Percentiles rank a stretch among this genome's conserved stretches.
Evolutionary conservation across 2,329 filamentous ascomycete species (phyloP).

Genomic region (Cladophialophora yegresii): DNA sequence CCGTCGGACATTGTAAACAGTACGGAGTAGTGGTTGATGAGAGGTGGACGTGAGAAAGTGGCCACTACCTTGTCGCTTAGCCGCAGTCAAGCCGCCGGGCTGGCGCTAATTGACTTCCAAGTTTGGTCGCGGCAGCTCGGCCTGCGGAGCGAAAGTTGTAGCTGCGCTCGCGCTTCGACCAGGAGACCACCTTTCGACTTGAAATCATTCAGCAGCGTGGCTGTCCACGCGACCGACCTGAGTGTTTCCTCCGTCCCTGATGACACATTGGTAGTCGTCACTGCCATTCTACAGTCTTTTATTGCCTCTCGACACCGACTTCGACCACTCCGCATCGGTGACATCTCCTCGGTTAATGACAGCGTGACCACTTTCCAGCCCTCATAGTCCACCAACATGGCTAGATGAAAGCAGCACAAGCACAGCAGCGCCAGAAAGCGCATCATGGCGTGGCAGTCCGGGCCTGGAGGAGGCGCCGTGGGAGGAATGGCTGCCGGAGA

Average conservation of each 20-base stretch:
- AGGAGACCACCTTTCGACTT: conserved; percentile 8
- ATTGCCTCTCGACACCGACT: neutral
- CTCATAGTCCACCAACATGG: conserved; percentile 25
- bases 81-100: conserved; percentile 13
- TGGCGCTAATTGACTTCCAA: conserved; percentile 14
- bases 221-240: conserved; percentile 3
- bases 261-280: neutral
- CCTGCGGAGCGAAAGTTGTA: conserved; percentile 13
- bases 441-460: conserved; percentile 38
- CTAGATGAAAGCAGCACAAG: conserved; percentile 33
- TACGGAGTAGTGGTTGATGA: neutral
- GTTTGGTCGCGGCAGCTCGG: conserved; percentile 13
- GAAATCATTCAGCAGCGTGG: conserved; percentile 1
- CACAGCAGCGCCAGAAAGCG: conserved; percentile 32
- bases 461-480: conserved; percentile 32
- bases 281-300: neutral
- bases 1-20: neutral
- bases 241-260: neutral
- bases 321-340: conserved; percentile 5
- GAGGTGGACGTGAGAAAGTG: neutral
- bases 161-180: conserved; percentile 20
- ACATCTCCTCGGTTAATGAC: conserved; percentile 17
- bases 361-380: conserved; percentile 20
- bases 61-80: no score
- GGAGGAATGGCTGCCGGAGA: conserved; percentile 31